phyloP scores from a whole-genome alignment of 169 alveolate species.

The Plasmodium ovale region DNA sequence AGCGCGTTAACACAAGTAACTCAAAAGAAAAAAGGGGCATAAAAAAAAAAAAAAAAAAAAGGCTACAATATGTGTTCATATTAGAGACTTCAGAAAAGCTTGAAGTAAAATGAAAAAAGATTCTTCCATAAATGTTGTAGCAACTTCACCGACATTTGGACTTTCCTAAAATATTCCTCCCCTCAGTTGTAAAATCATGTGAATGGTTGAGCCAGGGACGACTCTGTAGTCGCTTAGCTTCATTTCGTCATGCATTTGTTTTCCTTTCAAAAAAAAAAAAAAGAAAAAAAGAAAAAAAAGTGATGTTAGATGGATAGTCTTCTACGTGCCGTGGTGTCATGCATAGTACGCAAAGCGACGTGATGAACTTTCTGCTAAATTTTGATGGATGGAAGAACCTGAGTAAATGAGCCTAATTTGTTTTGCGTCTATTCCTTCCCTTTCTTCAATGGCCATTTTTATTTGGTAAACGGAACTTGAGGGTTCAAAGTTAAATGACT shows the following conservation, averaged over 20 bases:
- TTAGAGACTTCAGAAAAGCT: too few relatives aligned
- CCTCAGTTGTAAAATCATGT: constrained; percentile 96
- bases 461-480: constrained; percentile 94
- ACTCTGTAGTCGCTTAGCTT: constrained; percentile 93
- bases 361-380: neutral
- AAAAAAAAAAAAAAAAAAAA: too few relatives aligned
- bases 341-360: neutral
- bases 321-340: neutral
- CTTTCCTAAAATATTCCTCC: constrained; percentile 83
- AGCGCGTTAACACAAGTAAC: too few relatives aligned
- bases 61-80: too few relatives aligned
- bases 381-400: constrained; percentile 74
- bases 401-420: constrained; percentile 92
- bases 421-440: constrained; percentile 91
- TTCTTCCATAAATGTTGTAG: too few relatives aligned
- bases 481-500: constrained; percentile 94
- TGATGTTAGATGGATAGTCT: neutral
- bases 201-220: constrained; percentile 95
- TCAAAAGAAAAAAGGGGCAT: too few relatives aligned
- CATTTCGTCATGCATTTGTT: constrained; percentile 93
- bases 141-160: neutral
- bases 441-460: constrained; percentile 95
- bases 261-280: constrained; percentile 80
- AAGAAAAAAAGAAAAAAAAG: constrained; percentile 9
- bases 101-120: too few relatives aligned